Evolutionary conservation across 768 basidiomycete species (phyloP).

Genomic region (Zangia roseola): DNA sequence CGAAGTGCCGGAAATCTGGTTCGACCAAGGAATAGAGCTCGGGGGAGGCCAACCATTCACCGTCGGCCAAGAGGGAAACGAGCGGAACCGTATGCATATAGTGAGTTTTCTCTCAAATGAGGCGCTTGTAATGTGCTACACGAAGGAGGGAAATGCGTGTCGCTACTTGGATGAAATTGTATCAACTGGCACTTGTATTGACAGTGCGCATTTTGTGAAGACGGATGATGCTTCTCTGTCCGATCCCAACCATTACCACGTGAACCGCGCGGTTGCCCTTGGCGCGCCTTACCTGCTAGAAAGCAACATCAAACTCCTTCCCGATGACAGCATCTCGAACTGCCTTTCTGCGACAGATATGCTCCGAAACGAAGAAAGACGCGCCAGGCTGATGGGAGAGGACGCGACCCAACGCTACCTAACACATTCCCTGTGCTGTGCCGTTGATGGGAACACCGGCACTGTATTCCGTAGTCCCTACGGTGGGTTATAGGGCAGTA

Average conservation of each 20-base stretch:
- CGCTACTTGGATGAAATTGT: slow-evolving; percentile 41
- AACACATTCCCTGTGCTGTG: slow-evolving; percentile 46
- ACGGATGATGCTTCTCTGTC: background rate
- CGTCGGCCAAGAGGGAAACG: slow-evolving; percentile 53
- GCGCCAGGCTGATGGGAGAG: slow-evolving; percentile 34
- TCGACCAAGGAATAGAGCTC: slow-evolving; percentile 60
- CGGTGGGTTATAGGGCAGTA: slow-evolving; percentile 35
- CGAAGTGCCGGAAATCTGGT: slow-evolving; percentile 57
- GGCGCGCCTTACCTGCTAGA: slow-evolving; percentile 49
- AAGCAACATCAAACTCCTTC: slow-evolving; percentile 49
- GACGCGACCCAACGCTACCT: slow-evolving; percentile 39
- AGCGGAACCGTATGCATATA: slow-evolving; percentile 57
- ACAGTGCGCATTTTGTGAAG: slow-evolving; percentile 9
- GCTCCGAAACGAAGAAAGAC: slow-evolving; percentile 40
- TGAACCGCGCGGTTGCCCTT: slow-evolving; percentile 41
- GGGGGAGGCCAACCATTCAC: slow-evolving; percentile 64
- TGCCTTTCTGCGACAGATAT: slow-evolving; percentile 37
- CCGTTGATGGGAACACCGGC: slow-evolving; percentile 50
- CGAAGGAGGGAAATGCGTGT: slow-evolving; percentile 44
- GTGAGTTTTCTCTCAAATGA: slow-evolving; percentile 36
- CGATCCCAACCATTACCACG: background rate
- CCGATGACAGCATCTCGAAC: slow-evolving; percentile 26
- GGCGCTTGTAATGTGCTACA: background rate
- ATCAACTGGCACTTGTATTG: background rate
- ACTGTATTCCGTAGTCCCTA: slow-evolving; percentile 52